Conservation (phyloP, 2,329 filamentous ascomycete species). For the Drechslerella dactyloides region DNA sequence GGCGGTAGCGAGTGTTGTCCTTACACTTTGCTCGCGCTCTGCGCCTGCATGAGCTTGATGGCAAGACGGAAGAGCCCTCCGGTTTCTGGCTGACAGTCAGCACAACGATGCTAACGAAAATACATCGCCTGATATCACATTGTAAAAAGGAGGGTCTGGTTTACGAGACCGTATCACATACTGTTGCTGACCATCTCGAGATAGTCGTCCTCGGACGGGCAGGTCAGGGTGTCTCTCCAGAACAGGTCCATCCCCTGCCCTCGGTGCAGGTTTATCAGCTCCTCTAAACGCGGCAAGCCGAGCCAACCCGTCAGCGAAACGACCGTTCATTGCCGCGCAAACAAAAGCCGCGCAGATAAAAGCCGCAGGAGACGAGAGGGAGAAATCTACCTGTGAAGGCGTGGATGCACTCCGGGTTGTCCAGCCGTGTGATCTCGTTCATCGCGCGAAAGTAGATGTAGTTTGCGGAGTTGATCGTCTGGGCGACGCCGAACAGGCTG, state of each 20-base stretch:
- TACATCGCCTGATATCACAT: neutral
- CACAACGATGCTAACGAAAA: neutral
- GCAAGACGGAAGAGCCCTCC: slow-evolving; percentile 83
- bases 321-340: too few relatives aligned
- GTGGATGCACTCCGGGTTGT: slow-evolving; percentile 70
- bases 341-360: too few relatives aligned
- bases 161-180: slow-evolving; percentile 50
- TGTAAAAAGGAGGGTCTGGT: neutral
- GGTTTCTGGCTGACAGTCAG: slow-evolving; percentile 63
- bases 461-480: slow-evolving; percentile 90
- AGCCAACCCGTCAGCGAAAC: neutral
- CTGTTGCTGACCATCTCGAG: slow-evolving; percentile 91
- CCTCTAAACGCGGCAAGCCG: slow-evolving; percentile 61
- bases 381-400: slow-evolving; percentile 66
- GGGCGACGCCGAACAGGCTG: slow-evolving; percentile 80
- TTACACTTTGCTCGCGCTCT: slow-evolving; percentile 60
- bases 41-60: slow-evolving; percentile 86
- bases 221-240: slow-evolving; percentile 84
- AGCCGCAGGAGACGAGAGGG: neutral
- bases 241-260: slow-evolving; percentile 91
- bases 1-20: neutral
- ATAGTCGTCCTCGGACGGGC: slow-evolving; percentile 85
- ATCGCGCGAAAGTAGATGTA: slow-evolving; percentile 85
- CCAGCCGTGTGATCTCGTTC: slow-evolving; percentile 73
- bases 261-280: slow-evolving; percentile 81